Conservation (phyloP, 768 basidiomycete species). For the Russula brevipes region DNA sequence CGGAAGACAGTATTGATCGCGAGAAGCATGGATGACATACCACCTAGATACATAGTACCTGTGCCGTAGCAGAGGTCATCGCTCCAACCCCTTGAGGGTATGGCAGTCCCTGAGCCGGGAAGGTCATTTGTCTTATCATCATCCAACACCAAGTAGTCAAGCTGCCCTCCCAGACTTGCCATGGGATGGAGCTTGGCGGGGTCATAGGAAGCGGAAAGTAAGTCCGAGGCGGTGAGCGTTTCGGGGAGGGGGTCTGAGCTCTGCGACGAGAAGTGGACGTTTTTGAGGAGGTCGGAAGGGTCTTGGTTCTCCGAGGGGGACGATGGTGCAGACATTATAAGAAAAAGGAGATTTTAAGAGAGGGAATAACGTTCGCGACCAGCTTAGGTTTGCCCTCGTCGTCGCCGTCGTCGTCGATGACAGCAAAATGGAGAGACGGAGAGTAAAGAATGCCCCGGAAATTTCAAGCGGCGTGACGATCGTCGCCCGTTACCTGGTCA, state of each 20-base stretch:
- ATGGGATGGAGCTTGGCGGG: conserved; percentile 91
- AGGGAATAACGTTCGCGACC: not conserved
- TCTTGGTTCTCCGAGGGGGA: conserved; percentile 8
- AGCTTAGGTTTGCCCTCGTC: not conserved
- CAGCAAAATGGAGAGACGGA: not conserved
- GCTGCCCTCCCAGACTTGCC: conserved; percentile 84
- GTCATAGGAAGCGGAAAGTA: conserved; percentile 85
- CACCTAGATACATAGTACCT: conserved; percentile 96
- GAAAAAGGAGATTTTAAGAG: not conserved
- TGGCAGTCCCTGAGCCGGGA: conserved; percentile 84
- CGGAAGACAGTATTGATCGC: conserved; percentile 29
- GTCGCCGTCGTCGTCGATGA: conserved; percentile 13
- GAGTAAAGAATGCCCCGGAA: not conserved
- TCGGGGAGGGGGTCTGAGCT: conserved; percentile 41
- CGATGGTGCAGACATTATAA: conserved; percentile 17
- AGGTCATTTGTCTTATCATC: conserved; percentile 92
- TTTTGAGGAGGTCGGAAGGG: conserved; percentile 23
- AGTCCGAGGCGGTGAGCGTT: conserved; percentile 77
- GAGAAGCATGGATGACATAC: conserved; percentile 48
- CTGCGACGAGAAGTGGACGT: conserved; percentile 27
- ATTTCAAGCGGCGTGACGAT: conserved; percentile 22
- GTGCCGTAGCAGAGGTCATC: conserved; percentile 99
- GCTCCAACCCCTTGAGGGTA: conserved; percentile 96
- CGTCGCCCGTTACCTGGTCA: conserved; percentile 4
- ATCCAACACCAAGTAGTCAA: conserved; percentile 93